phyloP scores from a whole-genome alignment of 305 asterid species.

The Fraxinus albicans region DNA sequence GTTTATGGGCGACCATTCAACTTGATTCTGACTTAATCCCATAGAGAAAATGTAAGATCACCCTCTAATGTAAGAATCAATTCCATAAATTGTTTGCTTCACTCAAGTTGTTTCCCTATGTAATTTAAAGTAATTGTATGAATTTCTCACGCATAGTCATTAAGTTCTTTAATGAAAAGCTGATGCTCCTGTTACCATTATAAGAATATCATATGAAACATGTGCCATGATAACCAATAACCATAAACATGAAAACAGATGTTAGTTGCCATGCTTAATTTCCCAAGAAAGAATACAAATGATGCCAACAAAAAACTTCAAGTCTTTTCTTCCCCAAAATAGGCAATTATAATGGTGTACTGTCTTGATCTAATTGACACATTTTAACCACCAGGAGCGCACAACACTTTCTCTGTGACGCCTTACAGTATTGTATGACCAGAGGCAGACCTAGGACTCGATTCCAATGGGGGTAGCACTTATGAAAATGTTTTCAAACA shows the following conservation, averaged over 20 bases:
- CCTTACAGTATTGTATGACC: not conserved
- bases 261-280: not conserved
- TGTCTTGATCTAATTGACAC: not conserved
- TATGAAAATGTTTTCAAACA: not conserved
- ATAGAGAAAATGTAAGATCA: not conserved
- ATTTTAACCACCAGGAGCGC: not conserved
- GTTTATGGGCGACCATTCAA: not conserved
- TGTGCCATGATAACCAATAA: not conserved
- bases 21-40: not conserved
- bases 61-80: not conserved
- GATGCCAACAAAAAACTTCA: not conserved
- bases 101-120: slow-evolving; percentile 1
- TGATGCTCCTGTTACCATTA: not conserved
- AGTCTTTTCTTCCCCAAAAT: not conserved
- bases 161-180: not conserved
- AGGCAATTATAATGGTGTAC: not conserved
- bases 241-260: not conserved
- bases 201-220: not conserved
- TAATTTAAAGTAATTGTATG: not conserved
- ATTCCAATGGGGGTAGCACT: not conserved
- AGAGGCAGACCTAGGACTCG: not conserved
- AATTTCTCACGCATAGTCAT: not conserved
- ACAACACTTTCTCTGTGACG: not conserved
- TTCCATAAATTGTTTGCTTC: slow-evolving; percentile 4
- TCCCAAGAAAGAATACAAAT: not conserved